Base-by-base conservation (phyloP, 192 early-diverging fungal species). In the Jimgerdemannia flammicorona region DNA sequence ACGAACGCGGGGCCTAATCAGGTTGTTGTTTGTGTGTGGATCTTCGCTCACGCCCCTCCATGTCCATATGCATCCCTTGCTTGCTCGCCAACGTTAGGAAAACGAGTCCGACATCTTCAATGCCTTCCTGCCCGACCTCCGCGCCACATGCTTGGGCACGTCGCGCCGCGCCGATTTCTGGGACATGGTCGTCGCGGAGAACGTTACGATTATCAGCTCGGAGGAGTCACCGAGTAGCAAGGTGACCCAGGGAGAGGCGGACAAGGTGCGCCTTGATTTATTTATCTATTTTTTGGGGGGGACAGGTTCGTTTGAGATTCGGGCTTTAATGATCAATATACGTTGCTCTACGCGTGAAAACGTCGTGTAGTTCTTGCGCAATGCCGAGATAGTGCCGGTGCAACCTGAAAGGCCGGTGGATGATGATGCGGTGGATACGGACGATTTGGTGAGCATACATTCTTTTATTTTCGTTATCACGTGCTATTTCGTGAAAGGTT, bases 31-130 rank as follows among this genome's bases (percentile, higher is more conserved):
- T n/a, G n/a, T n/a, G n/a, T n/a, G n/a, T n/a, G n/a, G n/a, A n/a
- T 29, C 29, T 29, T 29, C 29, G 29, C 29, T 29, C 29, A 29
- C 29, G 29, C 29, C 29, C 29, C n/a, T n/a, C n/a, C 29, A 29
- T 29, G 29, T 29, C 29, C 29, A 29, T 29, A 29, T 29, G 29
- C 29, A 29, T 29, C 29, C 29, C 1, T 29, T 29, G 29, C 29
- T 29, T 29, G 29, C 29, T 29, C 29, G 29, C 29, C 29, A 29
- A 29, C 29, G 29, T 41, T 42, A 72, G 73, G 72, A 86, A 65
- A 71, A 82, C 64, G 82, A 87, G 66, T 73, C 74, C 14, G 76
- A 72, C 0, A 67, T 63, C 4, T 93, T 82, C 79, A 91, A 93
- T 77, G 63, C 79, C 39, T 90, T 87, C 71, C 73, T 90, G 17